phyloP scores from a whole-genome alignment of 2,329 filamentous ascomycete species.

The Trichoderma citrinoviride region DNA sequence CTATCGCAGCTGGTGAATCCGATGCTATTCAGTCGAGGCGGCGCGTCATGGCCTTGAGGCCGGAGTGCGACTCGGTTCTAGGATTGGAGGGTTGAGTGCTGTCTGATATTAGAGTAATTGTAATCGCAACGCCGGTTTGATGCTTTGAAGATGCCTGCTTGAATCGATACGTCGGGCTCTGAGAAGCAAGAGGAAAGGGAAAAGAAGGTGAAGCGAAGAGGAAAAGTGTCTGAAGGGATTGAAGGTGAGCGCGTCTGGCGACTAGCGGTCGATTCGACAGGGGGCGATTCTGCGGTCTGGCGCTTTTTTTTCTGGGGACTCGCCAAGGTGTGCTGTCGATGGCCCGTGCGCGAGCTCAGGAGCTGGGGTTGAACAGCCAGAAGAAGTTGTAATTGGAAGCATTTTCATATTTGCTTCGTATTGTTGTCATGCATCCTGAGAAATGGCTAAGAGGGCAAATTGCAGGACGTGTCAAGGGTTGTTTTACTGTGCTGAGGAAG shows the following conservation, averaged over 20 bases:
- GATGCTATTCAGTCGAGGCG: conserved; percentile 3
- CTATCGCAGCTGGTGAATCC: not conserved
- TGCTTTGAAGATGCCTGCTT: not conserved
- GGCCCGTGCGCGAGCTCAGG: not conserved
- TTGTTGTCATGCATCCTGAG: no score
- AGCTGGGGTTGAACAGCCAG: no score
- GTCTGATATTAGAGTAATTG: not conserved
- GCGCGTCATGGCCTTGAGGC: conserved; percentile 19
- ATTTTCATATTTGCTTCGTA: no score
- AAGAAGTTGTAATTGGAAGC: no score
- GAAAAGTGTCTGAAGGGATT: not conserved
- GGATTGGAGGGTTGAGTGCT: not conserved
- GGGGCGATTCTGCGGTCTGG: not conserved
- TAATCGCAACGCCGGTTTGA: not conserved
- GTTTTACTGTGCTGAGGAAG: no score
- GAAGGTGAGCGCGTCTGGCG: conserved; percentile 15
- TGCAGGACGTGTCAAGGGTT: no score
- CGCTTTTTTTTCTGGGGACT: not conserved
- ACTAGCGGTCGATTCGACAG: conserved; percentile 13
- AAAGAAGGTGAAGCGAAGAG: not conserved
- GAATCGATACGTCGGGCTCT: not conserved
- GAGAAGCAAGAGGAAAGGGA: not conserved
- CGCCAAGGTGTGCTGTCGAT: not conserved
- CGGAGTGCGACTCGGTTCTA: not conserved
- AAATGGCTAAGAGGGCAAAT: no score